Evolutionary conservation across 805 yeast genomes (phyloP), one percentile per base, ranked within the genome.

Genomic region (Kuraishia capsulata): DNA sequence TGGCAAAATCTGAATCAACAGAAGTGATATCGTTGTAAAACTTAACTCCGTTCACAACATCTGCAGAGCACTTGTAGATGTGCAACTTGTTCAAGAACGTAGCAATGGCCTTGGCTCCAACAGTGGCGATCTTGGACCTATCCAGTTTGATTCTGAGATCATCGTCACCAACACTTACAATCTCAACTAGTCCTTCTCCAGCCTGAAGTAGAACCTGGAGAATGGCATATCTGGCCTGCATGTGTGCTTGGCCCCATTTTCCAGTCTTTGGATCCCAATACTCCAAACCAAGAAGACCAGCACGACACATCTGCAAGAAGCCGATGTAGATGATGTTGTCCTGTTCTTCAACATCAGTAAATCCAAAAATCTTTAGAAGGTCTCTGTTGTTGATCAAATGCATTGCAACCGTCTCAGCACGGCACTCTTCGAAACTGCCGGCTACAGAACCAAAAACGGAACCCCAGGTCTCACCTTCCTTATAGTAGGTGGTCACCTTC

Each of bases 221-320:
- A 48, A 87, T 86, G 24, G 92, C 85, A 61, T 72, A 87, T 58
- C 96, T 70, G 3, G 95, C 96, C 63, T 86, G 95, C 87, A 86
- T 85, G 57, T 87, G 96, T 11, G 96, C 79, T 63, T 87, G 96
- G 23, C 96, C 96, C 95, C 96, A 87, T 61, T 85, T 86, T 42
- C 67, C 64, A 21, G 85, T 71, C 33, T 61, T 60, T 30, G 95
- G 95, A 57, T 87, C 95, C 87, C 94, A 87, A 56, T 71, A 84
- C 57, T 87, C 95, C 53, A 87, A 68, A 5, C 84, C 90, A 26
- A 82, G 52, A 36, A 87, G 64, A 42, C 96, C 96, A 4, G 95
- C 95, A 49, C 95, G 71, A 20, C 87, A 82, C 96, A 87, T 87
- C 46, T 75, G 78, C 45, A 86, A 62, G 47, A 78, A 83, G 13